Percentiles rank a stretch among this genome's conserved stretches.
Evolutionary conservation across 1,284 basidiomycete species (phyloP).

Genomic region (Ceratobasidium sp.): DNA sequence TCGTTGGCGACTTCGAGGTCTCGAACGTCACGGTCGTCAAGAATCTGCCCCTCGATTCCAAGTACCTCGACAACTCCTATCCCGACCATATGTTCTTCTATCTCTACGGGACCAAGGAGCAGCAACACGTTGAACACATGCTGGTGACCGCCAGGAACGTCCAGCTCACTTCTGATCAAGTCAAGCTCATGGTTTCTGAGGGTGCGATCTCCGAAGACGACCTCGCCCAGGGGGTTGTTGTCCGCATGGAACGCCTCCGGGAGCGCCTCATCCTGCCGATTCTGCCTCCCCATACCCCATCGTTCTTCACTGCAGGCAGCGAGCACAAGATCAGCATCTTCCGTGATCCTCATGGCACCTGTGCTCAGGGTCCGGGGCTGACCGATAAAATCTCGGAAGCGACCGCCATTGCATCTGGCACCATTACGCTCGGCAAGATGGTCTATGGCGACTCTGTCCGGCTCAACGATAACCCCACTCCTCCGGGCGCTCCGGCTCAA

Average conservation of each 20-base stretch:
- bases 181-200: neutral
- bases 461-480: conserved; percentile 15
- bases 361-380: neutral
- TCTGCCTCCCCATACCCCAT: conserved; percentile 11
- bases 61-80: conserved; percentile 47
- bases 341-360: conserved; percentile 2
- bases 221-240: conserved; percentile 10
- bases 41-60: conserved; percentile 44
- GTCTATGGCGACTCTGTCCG: conserved; percentile 4
- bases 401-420: conserved; percentile 5
- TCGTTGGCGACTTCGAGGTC: conserved; percentile 44
- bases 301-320: conserved; percentile 9
- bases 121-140: conserved; percentile 54
- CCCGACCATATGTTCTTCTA: conserved; percentile 54
- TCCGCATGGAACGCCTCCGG: conserved; percentile 10
- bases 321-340: conserved; percentile 2
- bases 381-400: neutral
- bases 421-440: conserved; percentile 5
- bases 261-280: neutral
- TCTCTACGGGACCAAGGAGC: conserved; percentile 50
- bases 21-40: conserved; percentile 49
- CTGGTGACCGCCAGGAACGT: conserved; percentile 51
- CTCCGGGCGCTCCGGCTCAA: neutral
- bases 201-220: conserved; percentile 6
- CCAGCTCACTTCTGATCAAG: conserved; percentile 30